A percentile compares a stretch with the other conserved stretches of the same genome.
Evolutionary conservation across 2,329 filamentous ascomycete genomes (phyloP).

Genomic region (Xylariomycetidae sp.): DNA sequence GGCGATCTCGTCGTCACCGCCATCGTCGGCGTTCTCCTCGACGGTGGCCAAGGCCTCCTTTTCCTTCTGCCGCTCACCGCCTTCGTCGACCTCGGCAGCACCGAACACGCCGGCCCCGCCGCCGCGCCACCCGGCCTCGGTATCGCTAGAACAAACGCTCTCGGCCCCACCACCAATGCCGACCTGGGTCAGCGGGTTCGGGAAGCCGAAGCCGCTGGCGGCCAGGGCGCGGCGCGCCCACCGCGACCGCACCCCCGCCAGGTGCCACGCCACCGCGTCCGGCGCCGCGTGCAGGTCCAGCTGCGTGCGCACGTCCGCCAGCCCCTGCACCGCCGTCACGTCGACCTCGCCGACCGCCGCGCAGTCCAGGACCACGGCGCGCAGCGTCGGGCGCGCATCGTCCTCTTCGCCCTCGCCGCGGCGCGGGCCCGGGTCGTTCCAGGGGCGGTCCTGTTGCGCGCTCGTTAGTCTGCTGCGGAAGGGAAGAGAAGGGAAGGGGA

Average conservation of each 20-base stretch:
- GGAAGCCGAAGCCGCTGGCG: constrained; percentile 46
- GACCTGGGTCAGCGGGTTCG: constrained; percentile 8
- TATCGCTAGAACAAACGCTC: constrained; percentile 10
- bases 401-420: constrained; percentile 14
- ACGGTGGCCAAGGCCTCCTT: constrained; percentile 3
- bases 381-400: constrained; percentile 31
- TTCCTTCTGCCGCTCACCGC: constrained; percentile 10
- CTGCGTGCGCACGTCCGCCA: constrained; percentile 49
- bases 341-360: constrained; percentile 50
- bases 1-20: constrained; percentile 12
- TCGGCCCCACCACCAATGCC: constrained; percentile 6
- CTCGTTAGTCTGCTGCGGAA: constrained; percentile 9
- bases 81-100: constrained; percentile 14
- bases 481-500: constrained; percentile 8
- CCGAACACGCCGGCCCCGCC: constrained; percentile 2
- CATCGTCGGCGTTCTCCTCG: constrained; percentile 3
- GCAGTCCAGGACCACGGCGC: constrained; percentile 51
- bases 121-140: constrained; percentile 5
- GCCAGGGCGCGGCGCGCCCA: constrained; percentile 52
- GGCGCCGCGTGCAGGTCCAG: constrained; percentile 45
- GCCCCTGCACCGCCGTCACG: constrained; percentile 46
- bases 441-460: constrained; percentile 29
- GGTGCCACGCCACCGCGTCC: constrained; percentile 41
- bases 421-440: constrained; percentile 32
- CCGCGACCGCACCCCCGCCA: constrained; percentile 46